Percentiles rank a stretch among this genome's conserved stretches.
Evolutionary conservation across 164 flowering plant species (phyloP).

Genomic region (Echeveria elegans): DNA sequence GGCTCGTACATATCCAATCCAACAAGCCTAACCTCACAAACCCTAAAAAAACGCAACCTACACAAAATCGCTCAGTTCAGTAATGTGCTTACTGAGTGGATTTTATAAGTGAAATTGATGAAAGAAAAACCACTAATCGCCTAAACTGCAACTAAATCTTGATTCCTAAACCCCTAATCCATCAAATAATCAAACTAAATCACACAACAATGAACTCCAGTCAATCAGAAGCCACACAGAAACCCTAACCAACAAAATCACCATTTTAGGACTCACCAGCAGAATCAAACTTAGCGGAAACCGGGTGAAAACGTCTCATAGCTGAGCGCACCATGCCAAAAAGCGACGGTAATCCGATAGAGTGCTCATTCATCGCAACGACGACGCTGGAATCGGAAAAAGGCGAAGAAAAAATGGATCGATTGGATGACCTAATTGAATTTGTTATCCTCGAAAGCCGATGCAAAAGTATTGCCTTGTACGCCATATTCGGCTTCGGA

Average conservation of each 20-base stretch:
- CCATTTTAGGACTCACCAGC: not conserved
- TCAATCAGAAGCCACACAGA: not conserved
- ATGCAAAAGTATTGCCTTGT: not conserved
- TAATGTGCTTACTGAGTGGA: not conserved
- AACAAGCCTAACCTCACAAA: not conserved
- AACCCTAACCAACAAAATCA: not conserved
- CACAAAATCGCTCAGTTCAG: not conserved
- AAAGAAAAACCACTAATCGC: not conserved
- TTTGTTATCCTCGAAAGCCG: not conserved
- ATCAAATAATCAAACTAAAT: not conserved
- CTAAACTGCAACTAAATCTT: not conserved
- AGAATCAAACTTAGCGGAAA: not conserved
- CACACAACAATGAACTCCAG: not conserved
- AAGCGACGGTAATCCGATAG: not conserved
- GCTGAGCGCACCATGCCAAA: not conserved
- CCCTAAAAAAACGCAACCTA: not conserved
- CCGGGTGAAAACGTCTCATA: not conserved
- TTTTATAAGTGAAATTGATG: not conserved
- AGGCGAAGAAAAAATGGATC: not conserved
- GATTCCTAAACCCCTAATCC: not conserved
- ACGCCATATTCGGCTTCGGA: not conserved
- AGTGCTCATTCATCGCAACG: not conserved
- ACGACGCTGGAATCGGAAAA: not conserved
- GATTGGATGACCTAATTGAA: not conserved
- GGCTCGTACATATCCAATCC: not conserved